A percentile compares a stretch with the other conserved stretches of the same genome.
These are phyloP conservation scores for Alternaria longipes DNA, from an alignment of 2,329 filamentous ascomycete species.

Conservation along the genomic window DNA sequence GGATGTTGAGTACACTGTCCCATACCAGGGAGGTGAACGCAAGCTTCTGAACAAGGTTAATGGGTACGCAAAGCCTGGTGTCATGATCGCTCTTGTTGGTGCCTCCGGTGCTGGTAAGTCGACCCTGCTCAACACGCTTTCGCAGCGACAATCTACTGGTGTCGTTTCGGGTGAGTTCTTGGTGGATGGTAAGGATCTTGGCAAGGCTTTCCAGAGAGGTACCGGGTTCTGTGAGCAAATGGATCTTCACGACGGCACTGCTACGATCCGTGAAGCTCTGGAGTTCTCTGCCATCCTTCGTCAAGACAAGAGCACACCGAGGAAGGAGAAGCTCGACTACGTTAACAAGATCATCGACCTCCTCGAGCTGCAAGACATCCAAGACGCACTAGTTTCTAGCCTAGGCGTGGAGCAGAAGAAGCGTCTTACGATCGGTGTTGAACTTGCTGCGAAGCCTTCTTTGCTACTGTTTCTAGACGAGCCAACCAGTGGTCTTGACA, in stretches of 20 bases:
- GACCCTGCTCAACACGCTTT: constrained; percentile 79
- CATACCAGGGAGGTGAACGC: constrained; percentile 69
- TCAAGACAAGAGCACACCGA: constrained; percentile 64
- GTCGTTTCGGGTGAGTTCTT: constrained; percentile 74
- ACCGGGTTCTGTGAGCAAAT: constrained; percentile 78
- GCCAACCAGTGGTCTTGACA: constrained; percentile 75
- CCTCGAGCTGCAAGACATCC: constrained; percentile 70
- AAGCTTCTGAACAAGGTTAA: constrained; percentile 74
- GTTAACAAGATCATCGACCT: constrained; percentile 73
- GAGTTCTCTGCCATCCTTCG: constrained; percentile 74
- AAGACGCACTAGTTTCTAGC: constrained; percentile 72
- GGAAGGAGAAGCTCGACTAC: constrained; percentile 70
- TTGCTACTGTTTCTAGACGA: constrained; percentile 77
- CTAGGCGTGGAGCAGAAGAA: constrained; percentile 76
- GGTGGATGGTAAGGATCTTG: constrained; percentile 72
- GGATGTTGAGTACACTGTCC: constrained; percentile 72
- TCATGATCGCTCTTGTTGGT: constrained; percentile 83
- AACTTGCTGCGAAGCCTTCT: constrained; percentile 68
- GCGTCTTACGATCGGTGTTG: constrained; percentile 76
- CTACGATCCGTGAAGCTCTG: constrained; percentile 73
- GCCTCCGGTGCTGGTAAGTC: constrained; percentile 85
- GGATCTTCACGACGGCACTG: constrained; percentile 74
- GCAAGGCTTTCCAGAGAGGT: constrained; percentile 68
- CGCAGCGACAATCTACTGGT: constrained; percentile 74
- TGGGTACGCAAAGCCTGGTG: constrained; percentile 81